Percentiles rank a stretch among this genome's conserved stretches.
phyloP scores from a whole-genome alignment of 176 grass and related monocot genomes.

The Paspalum vaginatum region DNA sequence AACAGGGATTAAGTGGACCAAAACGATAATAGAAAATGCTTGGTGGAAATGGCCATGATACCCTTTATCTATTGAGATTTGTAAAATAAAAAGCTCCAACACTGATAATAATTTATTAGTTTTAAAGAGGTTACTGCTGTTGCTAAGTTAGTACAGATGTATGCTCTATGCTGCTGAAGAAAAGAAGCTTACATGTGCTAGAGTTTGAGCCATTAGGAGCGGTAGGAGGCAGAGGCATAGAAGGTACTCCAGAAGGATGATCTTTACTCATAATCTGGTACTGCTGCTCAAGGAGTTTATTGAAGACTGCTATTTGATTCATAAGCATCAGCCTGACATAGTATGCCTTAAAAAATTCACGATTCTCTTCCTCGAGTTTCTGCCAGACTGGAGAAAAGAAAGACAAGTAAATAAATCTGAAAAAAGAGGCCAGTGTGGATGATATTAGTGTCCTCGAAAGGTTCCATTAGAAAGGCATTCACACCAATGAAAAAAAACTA shows the following conservation, averaged over 20 bases:
- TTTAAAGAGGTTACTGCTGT: not conserved
- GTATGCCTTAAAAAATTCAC: constrained; percentile 94
- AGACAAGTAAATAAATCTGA: not conserved
- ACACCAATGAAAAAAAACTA: not conserved
- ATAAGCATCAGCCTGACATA: constrained; percentile 97
- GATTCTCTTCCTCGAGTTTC: constrained; percentile 99
- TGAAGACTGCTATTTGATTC: constrained; percentile 85
- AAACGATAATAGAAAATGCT: not conserved
- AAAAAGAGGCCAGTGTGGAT: constrained; percentile 1
- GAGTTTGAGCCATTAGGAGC: constrained; percentile 75
- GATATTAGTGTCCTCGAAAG: not conserved
- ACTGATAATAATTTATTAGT: not conserved
- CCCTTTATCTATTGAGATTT: not conserved
- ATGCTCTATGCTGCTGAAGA: not conserved
- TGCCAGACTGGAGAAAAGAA: constrained; percentile 82
- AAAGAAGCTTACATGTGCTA: constrained; percentile 57
- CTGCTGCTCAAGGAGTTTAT: constrained; percentile 83
- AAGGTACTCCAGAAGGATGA: constrained; percentile 53
- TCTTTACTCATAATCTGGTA: constrained; percentile 81
- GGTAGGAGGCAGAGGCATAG: constrained; percentile 55
- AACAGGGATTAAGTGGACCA: not conserved
- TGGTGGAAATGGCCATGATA: not conserved
- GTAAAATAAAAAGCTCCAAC: constrained; percentile 7
- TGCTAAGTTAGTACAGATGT: constrained; percentile 2
- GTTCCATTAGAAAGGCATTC: constrained; percentile 17